These are phyloP conservation scores for Cylindrodendrum hubeiense DNA, from an alignment of 2,329 filamentous ascomycete species.

Conservation along the genomic window DNA sequence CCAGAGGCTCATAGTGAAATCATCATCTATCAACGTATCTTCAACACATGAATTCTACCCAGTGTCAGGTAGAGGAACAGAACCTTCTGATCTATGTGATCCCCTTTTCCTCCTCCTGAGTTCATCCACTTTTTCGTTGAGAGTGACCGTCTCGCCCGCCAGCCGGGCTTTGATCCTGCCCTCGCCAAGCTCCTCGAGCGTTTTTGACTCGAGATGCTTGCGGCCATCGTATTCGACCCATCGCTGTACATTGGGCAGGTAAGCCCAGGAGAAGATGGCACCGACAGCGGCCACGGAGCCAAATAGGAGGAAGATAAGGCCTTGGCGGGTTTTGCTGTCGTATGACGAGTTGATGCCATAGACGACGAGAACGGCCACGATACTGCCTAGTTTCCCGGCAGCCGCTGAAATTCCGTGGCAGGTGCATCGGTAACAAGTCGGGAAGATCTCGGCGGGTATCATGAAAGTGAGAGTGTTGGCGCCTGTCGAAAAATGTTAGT, in stretches of 20 bases:
- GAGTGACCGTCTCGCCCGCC: slow-evolving; percentile 59
- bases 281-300: slow-evolving; percentile 62
- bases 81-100: slow-evolving; percentile 38
- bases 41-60: slow-evolving; percentile 11
- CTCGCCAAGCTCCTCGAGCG: slow-evolving; percentile 64
- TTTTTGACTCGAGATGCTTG: slow-evolving; percentile 58
- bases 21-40: slow-evolving; percentile 2
- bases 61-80: slow-evolving; percentile 33
- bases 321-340: slow-evolving; percentile 56
- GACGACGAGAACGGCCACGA: slow-evolving; percentile 63
- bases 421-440: slow-evolving; percentile 71
- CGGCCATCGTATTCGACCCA: slow-evolving; percentile 52
- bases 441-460: slow-evolving; percentile 74
- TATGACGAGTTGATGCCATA: slow-evolving; percentile 63
- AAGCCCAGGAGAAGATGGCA: slow-evolving; percentile 65
- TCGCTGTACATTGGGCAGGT: slow-evolving; percentile 62
- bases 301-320: slow-evolving; percentile 64
- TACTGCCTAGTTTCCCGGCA: slow-evolving; percentile 69
- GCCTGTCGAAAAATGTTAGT: slow-evolving; percentile 49
- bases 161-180: slow-evolving; percentile 58
- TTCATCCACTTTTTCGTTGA: slow-evolving; percentile 57
- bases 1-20: slow-evolving; percentile 10
- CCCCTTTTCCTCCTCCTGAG: slow-evolving; percentile 50
- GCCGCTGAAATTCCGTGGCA: slow-evolving; percentile 74
- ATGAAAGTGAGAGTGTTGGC: slow-evolving; percentile 74